Base-by-base conservation (phyloP, 192 early-diverging fungal species). In the Umbelopsis sp. region DNA sequence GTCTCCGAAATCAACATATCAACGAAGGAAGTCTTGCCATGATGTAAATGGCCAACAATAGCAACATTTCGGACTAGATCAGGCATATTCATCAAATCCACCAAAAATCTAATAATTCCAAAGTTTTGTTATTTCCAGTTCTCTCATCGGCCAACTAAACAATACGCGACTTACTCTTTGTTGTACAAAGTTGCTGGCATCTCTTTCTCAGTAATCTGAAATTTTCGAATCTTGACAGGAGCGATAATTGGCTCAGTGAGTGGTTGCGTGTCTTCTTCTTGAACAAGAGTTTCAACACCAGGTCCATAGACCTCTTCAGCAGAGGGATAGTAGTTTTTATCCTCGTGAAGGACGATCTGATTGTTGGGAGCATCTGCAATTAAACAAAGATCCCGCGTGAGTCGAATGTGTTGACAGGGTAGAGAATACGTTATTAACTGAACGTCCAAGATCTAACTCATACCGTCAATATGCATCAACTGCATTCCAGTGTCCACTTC, bases 271-370 rank as follows among this genome's bases (percentile, higher is more conserved):
- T 99, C 98, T 78, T 98, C 97, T 68, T 98, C 97, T 73, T 99
- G 94, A 11, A 98, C 98, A 58, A 99, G 70, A 1, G 92, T 88
- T 73, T 99, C 98, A 18, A 99, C 98, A 49, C 89, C 98, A 47
- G 85, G 82, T 12, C 98, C 98, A 81, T 95, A 99, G 21, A 99
- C 91, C 70, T 98, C 96, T 77, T 93, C 92, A 5, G 97, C 97
- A n/a, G 91, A 89, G 4, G 97, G 96, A 68, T 99, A 99, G 83
- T 98, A 98, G 75, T 94, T 94, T 77, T 99, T 99, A 74, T 99
- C 97, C 77, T 99, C 98, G 66, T 99, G 98, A 66, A 98, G 84
- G 1, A 99, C 91, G 46, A 99, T 87, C 73, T 95, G 93, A 53
- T 82, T 90, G 35, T 75, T 70, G 25, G 88, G 81, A 76, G 86